A percentile compares a stretch with the other conserved stretches of the same genome.
These are phyloP conservation scores for Beauveria medogensis DNA, from an alignment of 2,329 filamentous ascomycete genomes.

Conservation along the genomic window DNA sequence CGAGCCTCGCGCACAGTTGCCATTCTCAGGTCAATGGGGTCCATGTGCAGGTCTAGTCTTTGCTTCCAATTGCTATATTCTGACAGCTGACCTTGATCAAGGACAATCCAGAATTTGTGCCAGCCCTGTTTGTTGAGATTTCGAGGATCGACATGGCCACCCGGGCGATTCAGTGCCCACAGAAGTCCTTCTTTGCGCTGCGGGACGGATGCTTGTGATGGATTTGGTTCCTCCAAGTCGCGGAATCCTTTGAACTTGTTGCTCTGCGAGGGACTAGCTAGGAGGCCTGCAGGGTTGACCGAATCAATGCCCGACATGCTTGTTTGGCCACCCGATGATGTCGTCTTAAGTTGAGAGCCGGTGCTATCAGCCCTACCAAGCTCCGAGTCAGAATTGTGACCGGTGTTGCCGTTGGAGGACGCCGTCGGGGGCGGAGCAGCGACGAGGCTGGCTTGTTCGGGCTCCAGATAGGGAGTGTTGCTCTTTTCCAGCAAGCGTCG, in stretches of 20 bases:
- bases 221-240: constrained; percentile 79
- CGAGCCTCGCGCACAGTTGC: constrained; percentile 93
- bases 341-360: constrained; percentile 54
- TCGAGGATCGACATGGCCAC: constrained; percentile 90
- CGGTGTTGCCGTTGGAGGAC: constrained; percentile 36
- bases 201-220: constrained; percentile 40
- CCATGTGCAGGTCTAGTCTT: constrained; percentile 91
- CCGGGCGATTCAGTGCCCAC: constrained; percentile 88
- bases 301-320: constrained; percentile 33
- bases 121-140: constrained; percentile 95
- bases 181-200: constrained; percentile 88
- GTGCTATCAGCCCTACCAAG: constrained; percentile 67
- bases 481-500: constrained; percentile 82
- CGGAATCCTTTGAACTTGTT: constrained; percentile 83
- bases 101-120: constrained; percentile 99
- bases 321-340: constrained; percentile 36
- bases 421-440: constrained; percentile 24
- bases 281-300: constrained; percentile 50
- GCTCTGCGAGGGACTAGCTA: constrained; percentile 43
- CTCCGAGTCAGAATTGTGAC: constrained; percentile 56
- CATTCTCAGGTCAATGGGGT: constrained; percentile 93
- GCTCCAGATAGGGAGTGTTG: constrained; percentile 63
- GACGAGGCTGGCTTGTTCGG: constrained; percentile 46
- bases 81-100: constrained; percentile 92
- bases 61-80: constrained; percentile 99